A percentile compares a stretch with the other conserved stretches of the same genome.
Conservation (phyloP, 2,329 filamentous ascomycete species). For the Stachybotrys chartarum region DNA sequence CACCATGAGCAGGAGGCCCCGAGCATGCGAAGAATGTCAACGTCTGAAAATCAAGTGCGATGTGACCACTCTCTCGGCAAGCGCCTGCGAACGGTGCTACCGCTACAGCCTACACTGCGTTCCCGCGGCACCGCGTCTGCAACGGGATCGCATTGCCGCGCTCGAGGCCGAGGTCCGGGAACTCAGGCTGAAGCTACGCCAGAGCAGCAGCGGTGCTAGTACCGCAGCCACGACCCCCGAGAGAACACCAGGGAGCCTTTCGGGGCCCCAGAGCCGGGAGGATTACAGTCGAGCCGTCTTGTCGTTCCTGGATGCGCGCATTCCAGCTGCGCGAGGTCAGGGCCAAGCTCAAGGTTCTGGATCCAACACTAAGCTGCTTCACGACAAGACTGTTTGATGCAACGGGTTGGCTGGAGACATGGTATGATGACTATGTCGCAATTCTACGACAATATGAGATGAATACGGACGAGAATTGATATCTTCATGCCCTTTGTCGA, state of each 20-base stretch:
- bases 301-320: not conserved
- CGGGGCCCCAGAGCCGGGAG: not conserved
- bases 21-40: conserved; percentile 8
- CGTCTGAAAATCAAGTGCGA: conserved; percentile 5
- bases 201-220: not conserved
- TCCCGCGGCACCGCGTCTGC: conserved; percentile 6
- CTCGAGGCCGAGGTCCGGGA: conserved; percentile 7
- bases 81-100: conserved; percentile 4
- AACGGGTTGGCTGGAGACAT: conserved; percentile 1
- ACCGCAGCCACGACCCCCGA: not conserved
- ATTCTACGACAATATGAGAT: not conserved
- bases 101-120: conserved; percentile 4
- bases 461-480: not conserved
- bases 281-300: not conserved
- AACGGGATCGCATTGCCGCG: conserved; percentile 9
- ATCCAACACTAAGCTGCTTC: not conserved
- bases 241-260: not conserved
- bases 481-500: no score
- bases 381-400: not conserved
- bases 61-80: not conserved
- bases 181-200: conserved; percentile 1
- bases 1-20: not conserved
- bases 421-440: not conserved
- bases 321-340: not conserved
- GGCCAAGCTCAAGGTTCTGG: not conserved